A percentile compares a stretch with the other conserved stretches of the same genome.
Evolutionary conservation across 1,284 basidiomycete species (phyloP).

Genomic region (Inonotus obliquus): DNA sequence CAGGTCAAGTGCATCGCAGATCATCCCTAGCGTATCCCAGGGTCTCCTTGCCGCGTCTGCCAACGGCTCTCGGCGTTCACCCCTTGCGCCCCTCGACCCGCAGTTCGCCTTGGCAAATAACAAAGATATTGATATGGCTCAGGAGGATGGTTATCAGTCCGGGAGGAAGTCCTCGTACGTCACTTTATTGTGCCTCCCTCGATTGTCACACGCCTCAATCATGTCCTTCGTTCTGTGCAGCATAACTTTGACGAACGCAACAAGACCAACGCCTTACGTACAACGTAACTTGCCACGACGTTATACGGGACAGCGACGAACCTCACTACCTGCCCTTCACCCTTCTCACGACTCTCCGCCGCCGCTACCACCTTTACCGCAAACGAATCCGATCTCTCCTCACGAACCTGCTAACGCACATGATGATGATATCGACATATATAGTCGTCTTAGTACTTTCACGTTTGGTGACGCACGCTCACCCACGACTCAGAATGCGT

Average conservation of each 20-base stretch:
- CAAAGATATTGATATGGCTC: constrained; percentile 13
- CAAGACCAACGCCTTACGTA: constrained; percentile 17
- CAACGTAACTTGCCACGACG: constrained; percentile 14
- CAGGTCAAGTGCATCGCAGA: constrained; percentile 14
- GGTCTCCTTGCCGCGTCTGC: constrained; percentile 7
- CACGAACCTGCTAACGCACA: constrained; percentile 21
- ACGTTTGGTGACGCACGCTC: constrained; percentile 35
- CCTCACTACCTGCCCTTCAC: constrained; percentile 19
- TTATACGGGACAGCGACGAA: constrained; percentile 13
- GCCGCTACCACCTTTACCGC: constrained; percentile 1
- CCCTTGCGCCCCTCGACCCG: constrained; percentile 19
- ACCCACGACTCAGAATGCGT: constrained; percentile 3
- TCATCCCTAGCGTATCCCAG: constrained; percentile 15
- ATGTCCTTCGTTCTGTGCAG: neutral
- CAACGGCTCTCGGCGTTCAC: constrained; percentile 8
- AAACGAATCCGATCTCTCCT: constrained; percentile 7
- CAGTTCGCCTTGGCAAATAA: constrained; percentile 11
- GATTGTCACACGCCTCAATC: neutral
- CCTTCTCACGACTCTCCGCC: neutral
- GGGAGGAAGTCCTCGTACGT: constrained; percentile 16
- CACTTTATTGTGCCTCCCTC: neutral
- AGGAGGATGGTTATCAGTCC: constrained; percentile 9
- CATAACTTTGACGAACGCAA: constrained; percentile 19
- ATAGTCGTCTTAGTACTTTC: constrained; percentile 35
- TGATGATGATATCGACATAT: constrained; percentile 31